Conservation (phyloP, 2,329 filamentous ascomycete genomes). For the Sordariomycetes sp. region DNA sequence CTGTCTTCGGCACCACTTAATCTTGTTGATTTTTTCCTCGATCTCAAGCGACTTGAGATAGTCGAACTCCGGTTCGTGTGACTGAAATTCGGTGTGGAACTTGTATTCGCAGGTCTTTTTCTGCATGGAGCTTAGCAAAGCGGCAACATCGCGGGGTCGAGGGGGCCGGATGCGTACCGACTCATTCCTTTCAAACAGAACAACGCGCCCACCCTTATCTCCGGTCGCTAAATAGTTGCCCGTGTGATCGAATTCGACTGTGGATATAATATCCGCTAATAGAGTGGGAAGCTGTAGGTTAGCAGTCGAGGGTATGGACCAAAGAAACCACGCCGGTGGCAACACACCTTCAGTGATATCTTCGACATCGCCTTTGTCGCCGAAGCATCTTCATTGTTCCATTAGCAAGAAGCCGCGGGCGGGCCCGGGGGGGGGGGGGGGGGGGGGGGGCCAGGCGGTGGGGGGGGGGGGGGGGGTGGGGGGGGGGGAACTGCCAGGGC, state of each 20-base stretch:
- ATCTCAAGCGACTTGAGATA: constrained; percentile 99
- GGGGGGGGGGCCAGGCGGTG: no score
- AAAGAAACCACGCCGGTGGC: constrained; percentile 1
- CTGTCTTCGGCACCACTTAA: constrained; percentile 97
- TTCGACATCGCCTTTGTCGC: constrained; percentile 98
- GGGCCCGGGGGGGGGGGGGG: no score
- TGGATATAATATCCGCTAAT: constrained; percentile 79
- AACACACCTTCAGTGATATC: constrained; percentile 86
- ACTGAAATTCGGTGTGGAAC: constrained; percentile 99
- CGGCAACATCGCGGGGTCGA: neutral
- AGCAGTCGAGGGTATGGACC: neutral
- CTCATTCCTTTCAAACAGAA: constrained; percentile 87
- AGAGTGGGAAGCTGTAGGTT: neutral
- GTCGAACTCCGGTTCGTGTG: constrained; percentile 97
- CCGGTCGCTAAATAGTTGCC: constrained; percentile 84
- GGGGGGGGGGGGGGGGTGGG: no score
- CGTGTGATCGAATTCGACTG: constrained; percentile 81
- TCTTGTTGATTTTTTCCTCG: constrained; percentile 99
- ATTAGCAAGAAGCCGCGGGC: constrained; percentile 7
- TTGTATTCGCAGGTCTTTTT: constrained; percentile 99
- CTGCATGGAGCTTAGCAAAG: constrained; percentile 31
- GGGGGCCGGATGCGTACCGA: constrained; percentile 43
- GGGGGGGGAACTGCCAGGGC: neutral
- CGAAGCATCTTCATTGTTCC: constrained; percentile 65
- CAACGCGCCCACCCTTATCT: constrained; percentile 76